Evolutionary conservation across 2,329 filamentous ascomycete species (phyloP), one percentile per base, ranked within the genome.

Genomic region (Alternaria viburni): DNA sequence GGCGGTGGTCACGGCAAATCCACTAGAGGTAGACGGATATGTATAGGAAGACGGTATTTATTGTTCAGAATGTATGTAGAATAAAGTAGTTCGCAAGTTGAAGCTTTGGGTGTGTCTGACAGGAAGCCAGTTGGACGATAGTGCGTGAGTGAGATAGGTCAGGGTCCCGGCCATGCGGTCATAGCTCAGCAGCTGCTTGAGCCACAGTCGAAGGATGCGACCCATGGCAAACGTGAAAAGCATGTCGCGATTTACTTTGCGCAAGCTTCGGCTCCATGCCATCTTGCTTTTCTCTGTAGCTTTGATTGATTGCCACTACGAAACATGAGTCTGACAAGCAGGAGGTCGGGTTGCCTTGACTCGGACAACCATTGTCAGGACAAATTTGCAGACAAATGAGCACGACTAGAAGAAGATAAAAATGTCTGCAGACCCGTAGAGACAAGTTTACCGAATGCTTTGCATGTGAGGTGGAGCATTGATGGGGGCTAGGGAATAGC

Each of bases 81-180:
- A 19, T 43, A 17, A 23, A 17, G 28, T 25, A 30, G 43, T 43
- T 32, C 26, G 28, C 17, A 54, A 23, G 55, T 25, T 4, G 23
- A 10, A 23, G 15, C 49, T 23, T 15, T 47, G 43, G 21, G 47
- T 44, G 54, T 30, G 56, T 50, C 26, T 50, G 56, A 43, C 15
- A 50, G 32, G 26, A 28, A 51, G 61, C 58, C 49, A 66, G 59
- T 49, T 59, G 49, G 59, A 41, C 19, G 55, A 59, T 26, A 15
- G 59, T 19, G 36, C 10, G 59, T 15, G 32, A 41, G 8, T 41
- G 47, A 30, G 43, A 28, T 45, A 46, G 63, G 60, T 50, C 56
- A 62, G 60, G 56, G 59, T 62, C 58, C 36, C 59, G 52, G 26
- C 58, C 58, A 70, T 70, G 65, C 65, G 64, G 62, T 68, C 64